Evolutionary conservation across 768 basidiomycete species (phyloP), one percentile per base, ranked within the genome.

Genomic region (Imleria badia): DNA sequence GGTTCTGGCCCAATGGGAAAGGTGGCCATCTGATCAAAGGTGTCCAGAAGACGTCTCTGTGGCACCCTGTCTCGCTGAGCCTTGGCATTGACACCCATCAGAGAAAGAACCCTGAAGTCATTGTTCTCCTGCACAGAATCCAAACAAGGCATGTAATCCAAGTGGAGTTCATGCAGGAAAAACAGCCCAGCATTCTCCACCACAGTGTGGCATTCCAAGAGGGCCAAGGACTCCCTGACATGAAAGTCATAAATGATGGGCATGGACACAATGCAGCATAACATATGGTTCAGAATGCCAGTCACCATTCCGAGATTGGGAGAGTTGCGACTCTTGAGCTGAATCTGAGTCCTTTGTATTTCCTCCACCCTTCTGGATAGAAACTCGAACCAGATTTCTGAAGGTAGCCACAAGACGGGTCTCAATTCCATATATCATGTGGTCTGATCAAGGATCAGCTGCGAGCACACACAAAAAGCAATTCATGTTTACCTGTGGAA

Each of bases 291-390:
- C 0, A 59, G 26, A 30, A 60, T 20, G 0, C 59, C 59, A 26
- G 54, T 61, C 0, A 61, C 15, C 1, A 46, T 56, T 0, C 54
- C 55, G 7, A 61, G 47, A 8, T 61, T 61, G 0, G 51, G 51
- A 4, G 60, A 55, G n/a, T 61, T 57, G 0, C 10, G 20, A 3
- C 5, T 6, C 5, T 15, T 51, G 0, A 59, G 36, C 2, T 31
- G 14, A 1, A 55, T 45, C 7, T 60, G 59, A 0, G 52, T 45
- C 3, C 35, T 15, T 20, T 60, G 41, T 1, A 60, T 45, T 12
- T 51, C 48, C 11, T 47, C 17, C 0, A 51, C 12, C 1, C 45
- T 14, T 9, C 20, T 34, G 5, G 35, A 1, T 0, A 60, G 8
- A 6, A 60, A 44, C 4, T 22, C 9, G 2, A 60, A 60, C 48